Evolutionary conservation across 345 rosid species (phyloP).

Genomic region (Hibiscus mutabilis): DNA sequence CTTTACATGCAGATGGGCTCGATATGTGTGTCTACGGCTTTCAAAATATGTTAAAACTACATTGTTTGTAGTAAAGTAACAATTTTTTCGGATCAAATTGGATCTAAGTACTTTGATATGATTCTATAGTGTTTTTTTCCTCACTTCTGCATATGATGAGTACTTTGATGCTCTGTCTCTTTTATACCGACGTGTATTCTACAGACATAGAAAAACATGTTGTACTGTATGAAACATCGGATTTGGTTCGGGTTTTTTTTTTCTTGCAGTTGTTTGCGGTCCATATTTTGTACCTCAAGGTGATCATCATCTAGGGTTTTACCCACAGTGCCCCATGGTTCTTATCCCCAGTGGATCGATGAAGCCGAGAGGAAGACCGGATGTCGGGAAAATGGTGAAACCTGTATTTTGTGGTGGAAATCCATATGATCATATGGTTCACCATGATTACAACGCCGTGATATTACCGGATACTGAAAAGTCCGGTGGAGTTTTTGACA

Average conservation of each 20-base stretch:
- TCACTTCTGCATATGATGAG: not conserved
- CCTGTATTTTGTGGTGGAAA: not conserved
- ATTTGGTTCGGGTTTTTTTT: not conserved
- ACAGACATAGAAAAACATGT: not conserved
- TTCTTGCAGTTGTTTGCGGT: conserved; percentile 27
- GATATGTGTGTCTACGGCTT: conserved; percentile 16
- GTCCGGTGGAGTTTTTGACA: not conserved
- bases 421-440: not conserved
- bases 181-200: not conserved
- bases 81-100: not conserved
- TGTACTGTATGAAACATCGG: not conserved
- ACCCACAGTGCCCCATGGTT: conserved; percentile 26
- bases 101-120: not conserved
- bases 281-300: conserved; percentile 32
- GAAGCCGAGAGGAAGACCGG: conserved; percentile 20
- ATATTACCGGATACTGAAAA: not conserved
- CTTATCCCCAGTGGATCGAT: conserved; percentile 20
- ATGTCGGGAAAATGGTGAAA: conserved; percentile 15
- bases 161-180: not conserved
- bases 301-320: conserved; percentile 27
- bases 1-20: conserved; percentile 33
- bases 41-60: not conserved
- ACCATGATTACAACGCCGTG: not conserved
- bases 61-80: not conserved
- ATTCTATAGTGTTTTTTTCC: not conserved